Evolutionary conservation across 2,329 filamentous ascomycete species (phyloP), one percentile per base, ranked within the genome.

Genomic region (Colletotrichum melonis): DNA sequence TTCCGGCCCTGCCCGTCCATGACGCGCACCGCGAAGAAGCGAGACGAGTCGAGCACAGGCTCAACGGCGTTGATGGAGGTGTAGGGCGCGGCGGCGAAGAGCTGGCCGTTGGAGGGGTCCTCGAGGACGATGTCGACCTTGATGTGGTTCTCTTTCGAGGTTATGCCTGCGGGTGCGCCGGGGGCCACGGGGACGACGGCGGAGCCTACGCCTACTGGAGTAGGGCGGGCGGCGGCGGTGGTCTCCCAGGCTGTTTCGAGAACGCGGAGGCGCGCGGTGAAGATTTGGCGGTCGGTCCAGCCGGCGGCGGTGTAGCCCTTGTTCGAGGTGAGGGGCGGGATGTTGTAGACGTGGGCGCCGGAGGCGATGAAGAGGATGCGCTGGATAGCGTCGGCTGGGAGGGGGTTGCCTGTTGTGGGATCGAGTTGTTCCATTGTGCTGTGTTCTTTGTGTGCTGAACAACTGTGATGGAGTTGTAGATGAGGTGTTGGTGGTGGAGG

Each of bases 31-130:
- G 95, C 95, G 80, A 97, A 97, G 87, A 97, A 97, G 42, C 95
- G 90, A 74, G 90, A 92, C 79, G 91, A 94, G 81, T 97, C 95
- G 26, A 93, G 85, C 24, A 94, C 93, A 76, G 94, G 89, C 83
- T 97, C 94, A 59, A 98, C 93, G 7, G 89, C 89, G 22, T 86
- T 86, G 2, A 87, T 81, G 28, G 87, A 84, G 0, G 90, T 92
- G 83, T 97, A 97, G 0, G 95, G 95, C 1, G 93, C 93, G 1
- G 94, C 95, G 58, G 95, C 95, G 82, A 97, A 97, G 26, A 97
- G 87, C 78, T 94, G 89, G 32, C 93, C 94, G 0, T 86, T 91
- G 28, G 87, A 86, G 4, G 92, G 84, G 81, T 97, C 94, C 80
- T 97, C 94, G 59, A 98, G 90, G 32, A 97, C 86, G 75, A 97